Evolutionary conservation across 2,329 filamentous ascomycete genomes (phyloP).

Genomic region (Monosporascus sp.): DNA sequence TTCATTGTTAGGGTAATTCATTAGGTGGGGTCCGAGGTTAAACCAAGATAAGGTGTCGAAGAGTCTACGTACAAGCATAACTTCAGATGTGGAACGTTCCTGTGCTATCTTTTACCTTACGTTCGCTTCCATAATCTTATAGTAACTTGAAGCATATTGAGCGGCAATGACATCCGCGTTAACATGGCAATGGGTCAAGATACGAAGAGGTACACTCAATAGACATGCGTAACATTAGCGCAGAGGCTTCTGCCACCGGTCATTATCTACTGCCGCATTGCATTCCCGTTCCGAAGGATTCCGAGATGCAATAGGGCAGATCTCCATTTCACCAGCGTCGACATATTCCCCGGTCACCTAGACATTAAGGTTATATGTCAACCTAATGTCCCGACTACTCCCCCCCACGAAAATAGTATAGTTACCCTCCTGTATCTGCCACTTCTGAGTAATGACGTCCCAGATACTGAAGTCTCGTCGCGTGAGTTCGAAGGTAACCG

Average conservation of each 20-base stretch:
- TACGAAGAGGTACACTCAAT: too few relatives aligned
- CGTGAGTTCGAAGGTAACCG: constrained; percentile 48
- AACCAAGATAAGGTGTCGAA: too few relatives aligned
- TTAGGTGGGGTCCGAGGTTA: too few relatives aligned
- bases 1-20: too few relatives aligned
- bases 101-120: too few relatives aligned
- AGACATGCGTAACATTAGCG: background rate
- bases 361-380: constrained; percentile 29
- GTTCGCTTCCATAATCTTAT: too few relatives aligned
- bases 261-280: background rate
- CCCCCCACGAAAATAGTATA: constrained; percentile 40
- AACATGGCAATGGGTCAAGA: too few relatives aligned
- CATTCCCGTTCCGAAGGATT: too few relatives aligned
- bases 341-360: constrained; percentile 1
- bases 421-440: constrained; percentile 45
- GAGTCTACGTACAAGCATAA: too few relatives aligned
- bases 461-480: constrained; percentile 61
- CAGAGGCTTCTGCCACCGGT: background rate
- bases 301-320: background rate
- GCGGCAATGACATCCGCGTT: too few relatives aligned
- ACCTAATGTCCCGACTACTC: constrained; percentile 40
- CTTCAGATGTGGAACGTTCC: too few relatives aligned
- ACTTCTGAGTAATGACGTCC: constrained; percentile 55
- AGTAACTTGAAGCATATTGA: too few relatives aligned
- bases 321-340: background rate